Base-by-base conservation (phyloP, 2,329 filamentous ascomycete genomes). In the Trichothecium sympodiale region DNA sequence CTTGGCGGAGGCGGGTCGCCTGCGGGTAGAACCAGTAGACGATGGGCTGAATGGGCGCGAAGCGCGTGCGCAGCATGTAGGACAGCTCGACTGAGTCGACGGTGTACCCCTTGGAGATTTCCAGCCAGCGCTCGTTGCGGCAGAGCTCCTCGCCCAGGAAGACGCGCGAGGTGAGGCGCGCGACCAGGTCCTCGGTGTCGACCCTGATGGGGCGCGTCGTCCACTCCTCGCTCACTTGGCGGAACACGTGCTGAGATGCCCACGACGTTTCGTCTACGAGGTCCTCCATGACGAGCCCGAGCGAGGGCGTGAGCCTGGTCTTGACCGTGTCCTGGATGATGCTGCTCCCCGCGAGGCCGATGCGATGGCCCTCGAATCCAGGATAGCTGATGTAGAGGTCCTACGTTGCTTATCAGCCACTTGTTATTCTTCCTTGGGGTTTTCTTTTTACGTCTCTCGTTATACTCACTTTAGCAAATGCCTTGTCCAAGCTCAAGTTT, bases 101-200 rank as follows among this genome's bases (percentile, higher is more conserved):
- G 8, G 69, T 66, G 40, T 71, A 73, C 10, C 51, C 51, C 6
- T 62, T 49, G 40, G 65, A 65, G 36, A 57, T 52, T 15, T 56
- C 46, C 26, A 73, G 51, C 41, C 67, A 68, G 8, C 55, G 55
- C 23, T 56, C 41, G 44, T 71, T 57, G 27, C 60, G 58, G 45
- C 52, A 56, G 29, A 56, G 37, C 29, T 46, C 47, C 6, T 47
- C 38, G 17, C 62, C 60, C 5, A 63, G 53, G 10, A 64, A 47
- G 35, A 64, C 46, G 12, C 55, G 50, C 41, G 39, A 41, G 2
- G 44, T 45, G 23, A 46, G 40, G 27, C 43, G 44, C 9, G 44
- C 43, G 26, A 46, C 34, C 14, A 46, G 33, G 20, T 30, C n/a
- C 13, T 30, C 31, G 17, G 17, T 33, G 17, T 33, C 31, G 5